Conservation (phyloP, 2,329 filamentous ascomycete species). For the Microdochium paspali region DNA sequence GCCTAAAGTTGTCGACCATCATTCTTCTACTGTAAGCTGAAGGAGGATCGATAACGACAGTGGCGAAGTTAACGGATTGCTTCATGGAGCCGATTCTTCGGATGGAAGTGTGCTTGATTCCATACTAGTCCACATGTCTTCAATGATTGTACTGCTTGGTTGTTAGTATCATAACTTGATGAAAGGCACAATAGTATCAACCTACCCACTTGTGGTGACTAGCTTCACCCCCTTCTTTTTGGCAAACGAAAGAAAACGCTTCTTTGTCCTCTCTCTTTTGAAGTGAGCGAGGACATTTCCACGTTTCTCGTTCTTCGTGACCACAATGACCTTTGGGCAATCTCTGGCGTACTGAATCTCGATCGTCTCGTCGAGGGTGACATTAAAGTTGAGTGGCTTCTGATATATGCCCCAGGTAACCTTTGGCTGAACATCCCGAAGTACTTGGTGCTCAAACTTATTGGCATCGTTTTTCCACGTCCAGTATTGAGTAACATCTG, state of each 20-base stretch:
- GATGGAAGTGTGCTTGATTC: neutral
- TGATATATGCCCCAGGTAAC: conserved; percentile 39
- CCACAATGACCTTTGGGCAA: conserved; percentile 30
- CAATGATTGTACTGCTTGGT: neutral
- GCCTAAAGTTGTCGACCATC: too few relatives aligned
- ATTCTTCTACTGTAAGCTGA: too few relatives aligned
- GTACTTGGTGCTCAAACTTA: conserved; percentile 43
- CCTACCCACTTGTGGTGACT: conserved; percentile 30
- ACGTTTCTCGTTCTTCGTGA: conserved; percentile 25
- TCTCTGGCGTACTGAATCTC: conserved; percentile 34
- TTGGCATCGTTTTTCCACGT: conserved; percentile 32
- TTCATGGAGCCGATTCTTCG: neutral
- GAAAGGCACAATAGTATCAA: conserved; percentile 2
- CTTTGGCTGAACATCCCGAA: conserved; percentile 30
- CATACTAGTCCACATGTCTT: neutral
- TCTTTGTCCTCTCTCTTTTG: conserved; percentile 41
- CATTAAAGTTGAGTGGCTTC: conserved; percentile 39
- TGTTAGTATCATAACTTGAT: neutral
- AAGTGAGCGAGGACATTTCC: conserved; percentile 42
- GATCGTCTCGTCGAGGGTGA: conserved; percentile 34
- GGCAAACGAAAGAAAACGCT: conserved; percentile 39
- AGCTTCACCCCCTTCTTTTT: conserved; percentile 31
- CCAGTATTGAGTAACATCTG: conserved; percentile 45
- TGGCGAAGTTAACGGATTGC: neutral
- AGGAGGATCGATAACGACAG: too few relatives aligned